Conservation (phyloP, 2,329 filamentous ascomycete genomes). For the Neonectria faginata region DNA sequence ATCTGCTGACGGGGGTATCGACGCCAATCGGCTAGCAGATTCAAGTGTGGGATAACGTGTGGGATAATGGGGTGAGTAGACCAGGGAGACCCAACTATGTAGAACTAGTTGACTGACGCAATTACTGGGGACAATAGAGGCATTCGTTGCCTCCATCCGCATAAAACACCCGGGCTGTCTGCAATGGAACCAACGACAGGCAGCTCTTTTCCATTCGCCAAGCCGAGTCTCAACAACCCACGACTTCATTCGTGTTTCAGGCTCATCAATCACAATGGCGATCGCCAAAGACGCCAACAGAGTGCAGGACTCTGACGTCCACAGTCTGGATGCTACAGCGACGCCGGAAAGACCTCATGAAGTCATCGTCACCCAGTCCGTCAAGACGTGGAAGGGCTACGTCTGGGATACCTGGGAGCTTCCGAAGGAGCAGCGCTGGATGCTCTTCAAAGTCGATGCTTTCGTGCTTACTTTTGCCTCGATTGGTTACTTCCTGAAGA, state of each 20-base stretch:
- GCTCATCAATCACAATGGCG: neutral
- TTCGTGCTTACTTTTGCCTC: conserved; percentile 51
- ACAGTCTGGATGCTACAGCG: conserved; percentile 8
- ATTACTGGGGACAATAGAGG: conserved; percentile 37
- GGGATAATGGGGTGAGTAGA: conserved; percentile 13
- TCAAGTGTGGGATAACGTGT: conserved; percentile 6
- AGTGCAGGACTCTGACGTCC: neutral
- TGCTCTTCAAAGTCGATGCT: conserved; percentile 52
- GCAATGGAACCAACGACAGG: neutral
- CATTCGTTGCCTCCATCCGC: conserved; percentile 14
- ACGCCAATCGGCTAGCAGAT: neutral
- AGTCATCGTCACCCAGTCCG: conserved; percentile 14
- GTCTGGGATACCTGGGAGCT: conserved; percentile 53
- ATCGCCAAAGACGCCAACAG: neutral
- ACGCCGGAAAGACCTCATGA: conserved; percentile 8
- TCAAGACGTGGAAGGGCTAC: conserved; percentile 51
- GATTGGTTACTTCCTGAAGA: conserved; percentile 50
- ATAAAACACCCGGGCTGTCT: conserved; percentile 1
- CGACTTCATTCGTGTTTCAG: neutral
- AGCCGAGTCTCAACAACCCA: neutral
- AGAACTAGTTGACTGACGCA: conserved; percentile 34
- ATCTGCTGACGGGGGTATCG: conserved; percentile 4
- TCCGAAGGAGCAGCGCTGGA: conserved; percentile 47
- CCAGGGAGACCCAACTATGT: conserved; percentile 1
- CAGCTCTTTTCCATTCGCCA: neutral